These are phyloP conservation scores for Nitzschia sp. DNA, from an alignment of 108 stramenopile species.

Conservation along the genomic window DNA sequence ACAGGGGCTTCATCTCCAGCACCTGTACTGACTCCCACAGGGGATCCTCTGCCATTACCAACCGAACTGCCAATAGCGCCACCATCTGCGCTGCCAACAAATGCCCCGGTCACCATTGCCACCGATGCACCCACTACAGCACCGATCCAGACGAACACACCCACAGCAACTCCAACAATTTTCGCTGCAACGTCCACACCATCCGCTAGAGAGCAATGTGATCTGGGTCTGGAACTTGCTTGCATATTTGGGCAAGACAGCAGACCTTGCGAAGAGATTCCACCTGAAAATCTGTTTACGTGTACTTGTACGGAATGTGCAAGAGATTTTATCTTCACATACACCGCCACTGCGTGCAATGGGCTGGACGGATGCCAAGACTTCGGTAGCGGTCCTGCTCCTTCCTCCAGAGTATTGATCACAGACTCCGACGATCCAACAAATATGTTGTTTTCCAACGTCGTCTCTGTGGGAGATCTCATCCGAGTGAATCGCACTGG, in stretches of 20 bases:
- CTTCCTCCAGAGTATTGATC: constrained; percentile 13
- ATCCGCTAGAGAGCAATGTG: too few relatives aligned
- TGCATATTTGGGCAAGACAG: not conserved
- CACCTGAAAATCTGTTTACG: not conserved
- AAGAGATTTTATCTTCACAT: constrained; percentile 10
- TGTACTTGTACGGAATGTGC: constrained; percentile 25
- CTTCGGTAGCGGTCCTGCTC: not conserved
- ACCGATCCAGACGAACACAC: not conserved
- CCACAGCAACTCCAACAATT: too few relatives aligned
- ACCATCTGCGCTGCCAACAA: too few relatives aligned
- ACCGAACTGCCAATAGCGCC: too few relatives aligned
- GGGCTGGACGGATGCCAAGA: not conserved
- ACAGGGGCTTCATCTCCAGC: too few relatives aligned
- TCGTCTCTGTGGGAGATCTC: not conserved
- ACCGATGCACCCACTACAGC: not conserved
- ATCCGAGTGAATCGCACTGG: not conserved
- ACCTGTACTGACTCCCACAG: too few relatives aligned
- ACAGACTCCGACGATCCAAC: constrained; percentile 7
- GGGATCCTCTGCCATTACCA: too few relatives aligned
- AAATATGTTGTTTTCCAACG: not conserved
- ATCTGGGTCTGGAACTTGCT: not conserved
- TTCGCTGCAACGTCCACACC: too few relatives aligned
- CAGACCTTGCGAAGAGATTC: constrained; percentile 3
- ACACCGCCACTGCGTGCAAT: constrained; percentile 14
- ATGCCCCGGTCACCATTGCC: not conserved